Conservation (phyloP, 306 rosid genomes). For the Abrus precatorius region DNA sequence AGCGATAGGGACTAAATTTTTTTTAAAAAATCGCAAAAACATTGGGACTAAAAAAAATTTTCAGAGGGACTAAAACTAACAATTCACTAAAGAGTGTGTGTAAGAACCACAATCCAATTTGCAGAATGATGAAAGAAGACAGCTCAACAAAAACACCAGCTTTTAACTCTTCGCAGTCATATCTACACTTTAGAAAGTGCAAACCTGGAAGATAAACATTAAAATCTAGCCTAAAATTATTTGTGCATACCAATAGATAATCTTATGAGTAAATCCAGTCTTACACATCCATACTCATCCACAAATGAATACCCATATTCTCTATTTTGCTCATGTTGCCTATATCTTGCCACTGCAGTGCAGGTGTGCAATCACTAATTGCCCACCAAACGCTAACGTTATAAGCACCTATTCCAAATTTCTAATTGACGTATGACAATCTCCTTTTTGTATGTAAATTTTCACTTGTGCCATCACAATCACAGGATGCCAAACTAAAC, state of each 20-base stretch:
- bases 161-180: neutral
- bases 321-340: slow-evolving; percentile 27
- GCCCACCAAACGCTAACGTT: slow-evolving; percentile 18
- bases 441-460: slow-evolving; percentile 32
- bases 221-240: slow-evolving; percentile 8
- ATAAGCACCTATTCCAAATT: slow-evolving; percentile 23
- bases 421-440: slow-evolving; percentile 6
- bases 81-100: neutral
- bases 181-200: neutral
- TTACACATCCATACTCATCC: slow-evolving; percentile 31
- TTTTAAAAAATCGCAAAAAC: too few relatives aligned
- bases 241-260: neutral
- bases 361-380: neutral
- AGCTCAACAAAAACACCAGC: slow-evolving; percentile 3
- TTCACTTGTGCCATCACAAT: neutral
- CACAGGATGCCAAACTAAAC: slow-evolving; percentile 25
- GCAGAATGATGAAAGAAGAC: slow-evolving; percentile 25
- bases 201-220: neutral
- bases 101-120: neutral
- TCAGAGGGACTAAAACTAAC: too few relatives aligned
- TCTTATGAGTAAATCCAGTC: neutral
- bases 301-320: slow-evolving; percentile 9
- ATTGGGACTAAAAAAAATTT: too few relatives aligned
- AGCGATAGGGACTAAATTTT: too few relatives aligned
- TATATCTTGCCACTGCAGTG: slow-evolving; percentile 8